Percentiles rank a stretch among this genome's conserved stretches.
These are phyloP conservation scores for Gastrolobium villosum DNA, from an alignment of 306 rosid genomes.

Conservation along the genomic window DNA sequence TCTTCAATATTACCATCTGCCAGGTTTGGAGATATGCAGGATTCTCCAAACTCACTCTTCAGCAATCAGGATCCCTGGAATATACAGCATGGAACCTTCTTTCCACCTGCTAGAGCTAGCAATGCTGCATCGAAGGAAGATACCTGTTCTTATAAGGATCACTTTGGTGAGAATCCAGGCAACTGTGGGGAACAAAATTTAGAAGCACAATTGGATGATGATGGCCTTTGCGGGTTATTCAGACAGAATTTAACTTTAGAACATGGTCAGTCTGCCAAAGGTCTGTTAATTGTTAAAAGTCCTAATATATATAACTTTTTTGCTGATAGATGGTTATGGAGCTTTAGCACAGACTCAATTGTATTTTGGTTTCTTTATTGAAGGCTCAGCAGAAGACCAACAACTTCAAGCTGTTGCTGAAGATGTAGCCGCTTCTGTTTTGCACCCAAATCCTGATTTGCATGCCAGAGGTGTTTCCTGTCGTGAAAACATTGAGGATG, in stretches of 20 bases:
- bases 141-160: conserved; percentile 52
- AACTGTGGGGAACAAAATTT: conserved; percentile 53
- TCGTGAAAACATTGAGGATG: conserved; percentile 51
- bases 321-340: conserved; percentile 17
- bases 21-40: conserved; percentile 63
- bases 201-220: conserved; percentile 60
- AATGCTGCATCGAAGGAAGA: conserved; percentile 60
- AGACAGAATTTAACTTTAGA: conserved; percentile 64
- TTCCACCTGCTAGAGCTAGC: conserved; percentile 68
- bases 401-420: conserved; percentile 96
- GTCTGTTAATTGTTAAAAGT: conserved; percentile 51
- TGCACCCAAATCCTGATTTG: conserved; percentile 66
- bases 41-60: conserved; percentile 79
- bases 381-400: conserved; percentile 80
- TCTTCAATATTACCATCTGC: conserved; percentile 55
- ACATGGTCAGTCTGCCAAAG: conserved; percentile 59
- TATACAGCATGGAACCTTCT: conserved; percentile 64
- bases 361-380: conserved; percentile 42
- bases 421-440: conserved; percentile 90
- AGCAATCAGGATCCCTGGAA: conserved; percentile 92
- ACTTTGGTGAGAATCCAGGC: conserved; percentile 59
- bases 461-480: conserved; percentile 52
- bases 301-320: conserved; percentile 29
- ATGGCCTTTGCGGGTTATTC: conserved; percentile 53
- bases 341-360: conserved; percentile 27